Evolutionary conservation across 164 flowering plant genomes (phyloP), one percentile per base, ranked within the genome.

Genomic region (Stephania japonica): DNA sequence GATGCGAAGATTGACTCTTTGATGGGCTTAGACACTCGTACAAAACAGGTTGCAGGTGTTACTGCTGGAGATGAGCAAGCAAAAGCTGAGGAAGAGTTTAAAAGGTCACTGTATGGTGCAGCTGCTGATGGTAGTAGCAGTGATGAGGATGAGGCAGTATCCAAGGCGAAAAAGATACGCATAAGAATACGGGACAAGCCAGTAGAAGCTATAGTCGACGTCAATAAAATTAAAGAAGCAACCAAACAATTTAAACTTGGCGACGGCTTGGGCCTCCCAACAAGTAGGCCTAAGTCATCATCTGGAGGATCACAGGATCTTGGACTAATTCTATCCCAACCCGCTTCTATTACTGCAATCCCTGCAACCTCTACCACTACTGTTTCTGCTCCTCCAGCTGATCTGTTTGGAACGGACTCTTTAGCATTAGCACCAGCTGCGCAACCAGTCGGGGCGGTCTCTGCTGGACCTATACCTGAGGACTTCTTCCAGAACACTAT

Each of bases 401-500:
- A 91, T 87, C 73, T 78, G 4, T 94, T 94, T 85, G 97, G 91
- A 75, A 83, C 83, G 42, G 86, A 76, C 6, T 70, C 90, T 64
- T 69, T 87, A 74, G 75, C 75, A 9, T 91, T 81, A 77, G 79
- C 85, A 67, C 67, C 84, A 32, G 71, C 68, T 43, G 76, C 84
- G 69, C 89, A 83, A 69, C 78, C 85, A 44, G 74, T 53, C 32
- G 93, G 94, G 71, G 97, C 97, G 72, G 80, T 84, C 67, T 49
- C 87, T 59, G 90, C 85, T 63, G 77, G 91, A 72, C 99, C 99
- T 61, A 96, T 96, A 23, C 97, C 99, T 3, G 99, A 96, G 81
- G 98, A 96, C 80, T 96, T 96, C 66, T 96, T 96, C 80, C 95
- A 93, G 84, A 88, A 93, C 78, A 96, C 99, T 41, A 85, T 96